Conservation (phyloP, 345 rosid species). For the Camelina neglecta region DNA sequence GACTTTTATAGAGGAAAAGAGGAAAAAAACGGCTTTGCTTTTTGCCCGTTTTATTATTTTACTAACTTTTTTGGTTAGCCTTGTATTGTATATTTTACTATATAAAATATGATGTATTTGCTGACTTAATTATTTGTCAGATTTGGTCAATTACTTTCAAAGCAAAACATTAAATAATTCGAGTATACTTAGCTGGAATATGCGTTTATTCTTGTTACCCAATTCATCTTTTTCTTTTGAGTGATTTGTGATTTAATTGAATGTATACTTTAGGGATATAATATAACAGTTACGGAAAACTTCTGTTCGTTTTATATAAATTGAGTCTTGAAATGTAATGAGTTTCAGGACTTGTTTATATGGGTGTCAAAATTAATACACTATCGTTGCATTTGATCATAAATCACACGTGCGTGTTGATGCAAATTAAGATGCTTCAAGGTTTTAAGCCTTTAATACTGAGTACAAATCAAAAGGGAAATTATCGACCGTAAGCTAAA, state of each 20-base stretch:
- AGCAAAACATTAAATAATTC: background rate
- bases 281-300: background rate
- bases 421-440: background rate
- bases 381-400: background rate
- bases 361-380: background rate
- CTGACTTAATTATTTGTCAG: conserved; percentile 25
- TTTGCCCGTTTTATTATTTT: conserved; percentile 25
- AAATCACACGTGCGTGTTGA: conserved; percentile 16
- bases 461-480: conserved; percentile 10
- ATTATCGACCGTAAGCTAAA: background rate
- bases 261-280: background rate
- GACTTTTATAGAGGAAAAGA: conserved; percentile 39
- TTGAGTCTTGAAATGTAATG: too few relatives aligned
- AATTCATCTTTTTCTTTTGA: conserved; percentile 1
- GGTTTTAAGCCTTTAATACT: background rate
- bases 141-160: conserved; percentile 24
- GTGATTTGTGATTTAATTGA: conserved; percentile 4
- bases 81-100: background rate
- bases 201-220: conserved; percentile 15
- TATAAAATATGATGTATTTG: conserved; percentile 5
- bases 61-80: background rate
- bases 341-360: too few relatives aligned
- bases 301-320: background rate
- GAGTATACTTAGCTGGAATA: conserved; percentile 8
- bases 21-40: conserved; percentile 35